phyloP scores from a whole-genome alignment of 768 basidiomycete species.

The Calvatia gigantea region DNA sequence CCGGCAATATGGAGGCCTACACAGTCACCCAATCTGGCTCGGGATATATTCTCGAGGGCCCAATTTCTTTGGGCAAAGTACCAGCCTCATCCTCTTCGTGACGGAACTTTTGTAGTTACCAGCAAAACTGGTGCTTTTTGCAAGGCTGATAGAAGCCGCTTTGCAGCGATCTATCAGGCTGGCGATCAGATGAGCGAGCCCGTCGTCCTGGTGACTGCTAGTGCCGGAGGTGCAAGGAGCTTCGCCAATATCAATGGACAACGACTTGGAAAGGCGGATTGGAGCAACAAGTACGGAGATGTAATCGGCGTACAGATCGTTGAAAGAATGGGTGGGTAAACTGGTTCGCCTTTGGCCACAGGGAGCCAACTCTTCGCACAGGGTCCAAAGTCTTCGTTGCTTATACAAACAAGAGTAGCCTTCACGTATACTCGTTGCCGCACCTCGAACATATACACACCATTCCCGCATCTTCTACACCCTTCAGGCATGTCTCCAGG shows the following conservation, averaged over 20 bases:
- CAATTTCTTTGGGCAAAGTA: constrained; percentile 35
- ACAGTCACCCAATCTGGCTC: constrained; percentile 38
- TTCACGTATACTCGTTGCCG: constrained; percentile 60
- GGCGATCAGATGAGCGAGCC: constrained; percentile 15
- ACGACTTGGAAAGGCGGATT: constrained; percentile 62
- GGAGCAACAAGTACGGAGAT: constrained; percentile 49
- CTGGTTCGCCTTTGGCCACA: neutral
- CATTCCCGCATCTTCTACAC: constrained; percentile 30
- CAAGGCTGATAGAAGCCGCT: constrained; percentile 39
- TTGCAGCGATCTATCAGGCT: constrained; percentile 31
- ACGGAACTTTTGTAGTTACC: constrained; percentile 53
- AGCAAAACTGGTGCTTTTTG: constrained; percentile 44
- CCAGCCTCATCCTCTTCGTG: constrained; percentile 41
- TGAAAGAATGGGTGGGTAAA: constrained; percentile 50
- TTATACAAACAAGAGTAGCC: constrained; percentile 47
- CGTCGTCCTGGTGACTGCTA: constrained; percentile 47
- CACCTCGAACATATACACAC: constrained; percentile 55
- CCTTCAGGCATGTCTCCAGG: constrained; percentile 28
- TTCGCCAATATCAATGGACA: constrained; percentile 62
- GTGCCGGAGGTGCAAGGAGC: constrained; percentile 55
- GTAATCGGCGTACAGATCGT: constrained; percentile 53
- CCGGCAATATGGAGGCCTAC: constrained; percentile 59
- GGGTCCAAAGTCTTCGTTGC: constrained; percentile 54
- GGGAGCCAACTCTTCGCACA: constrained; percentile 17
- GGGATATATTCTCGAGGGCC: constrained; percentile 33